A percentile compares a stretch with the other conserved stretches of the same genome.
These are phyloP conservation scores for Coemansia sp. DNA, from an alignment of 371 early-diverging fungal genomes.

Conservation along the genomic window DNA sequence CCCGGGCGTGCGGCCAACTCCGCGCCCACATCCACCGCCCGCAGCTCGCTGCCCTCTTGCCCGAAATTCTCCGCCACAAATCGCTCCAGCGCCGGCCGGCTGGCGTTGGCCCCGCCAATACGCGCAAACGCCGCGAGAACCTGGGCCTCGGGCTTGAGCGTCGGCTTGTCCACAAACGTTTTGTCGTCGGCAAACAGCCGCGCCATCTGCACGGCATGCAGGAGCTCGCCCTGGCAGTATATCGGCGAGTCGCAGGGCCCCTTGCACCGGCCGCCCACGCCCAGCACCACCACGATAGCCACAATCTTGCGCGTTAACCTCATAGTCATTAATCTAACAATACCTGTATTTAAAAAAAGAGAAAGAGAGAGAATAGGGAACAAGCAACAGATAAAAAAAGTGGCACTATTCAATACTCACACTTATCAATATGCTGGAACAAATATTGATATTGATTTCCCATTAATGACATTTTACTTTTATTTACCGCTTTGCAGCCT, in stretches of 20 bases:
- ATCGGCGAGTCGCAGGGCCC: constrained; percentile 33
- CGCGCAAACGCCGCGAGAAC: constrained; percentile 57
- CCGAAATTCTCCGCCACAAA: constrained; percentile 69
- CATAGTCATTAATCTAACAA: background rate
- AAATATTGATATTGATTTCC: background rate
- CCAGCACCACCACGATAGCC: background rate
- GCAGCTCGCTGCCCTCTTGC: constrained; percentile 56
- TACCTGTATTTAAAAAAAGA: background rate
- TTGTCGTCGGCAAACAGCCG: constrained; percentile 67
- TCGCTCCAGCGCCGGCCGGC: constrained; percentile 49
- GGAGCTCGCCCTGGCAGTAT: constrained; percentile 37
- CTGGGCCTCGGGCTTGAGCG: constrained; percentile 57
- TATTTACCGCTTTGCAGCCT: background rate
- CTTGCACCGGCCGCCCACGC: constrained; percentile 49
- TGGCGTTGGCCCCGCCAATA: constrained; percentile 55
- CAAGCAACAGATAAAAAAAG: no score
- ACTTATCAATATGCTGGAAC: no score
- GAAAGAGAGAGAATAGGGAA: background rate
- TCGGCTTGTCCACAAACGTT: constrained; percentile 66
- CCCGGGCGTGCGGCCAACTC: constrained; percentile 53
- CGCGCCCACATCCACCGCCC: constrained; percentile 29
- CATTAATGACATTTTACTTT: constrained; percentile 1
- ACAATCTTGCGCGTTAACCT: background rate
- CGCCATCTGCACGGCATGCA: constrained; percentile 61
- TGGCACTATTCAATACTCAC: no score